phyloP scores from a whole-genome alignment of 495 filamentous ascomycete genomes.

The Penicillium samsonianum region DNA sequence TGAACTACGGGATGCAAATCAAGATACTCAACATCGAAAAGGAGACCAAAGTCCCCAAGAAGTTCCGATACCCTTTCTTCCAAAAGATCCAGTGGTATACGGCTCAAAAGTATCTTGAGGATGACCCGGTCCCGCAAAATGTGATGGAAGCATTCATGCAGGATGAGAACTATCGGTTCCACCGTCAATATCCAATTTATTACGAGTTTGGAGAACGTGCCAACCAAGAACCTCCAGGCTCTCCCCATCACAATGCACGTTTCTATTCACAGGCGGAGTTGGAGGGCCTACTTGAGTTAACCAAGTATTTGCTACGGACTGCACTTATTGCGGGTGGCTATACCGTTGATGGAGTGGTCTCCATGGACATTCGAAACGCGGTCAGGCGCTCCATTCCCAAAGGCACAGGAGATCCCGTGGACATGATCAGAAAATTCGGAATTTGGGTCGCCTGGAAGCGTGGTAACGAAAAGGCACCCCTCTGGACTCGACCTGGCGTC shows the following conservation, averaged over 20 bases:
- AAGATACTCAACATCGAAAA: conserved; percentile 71
- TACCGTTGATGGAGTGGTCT: conserved; percentile 61
- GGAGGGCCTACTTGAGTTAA: conserved; percentile 64
- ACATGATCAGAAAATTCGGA: conserved; percentile 62
- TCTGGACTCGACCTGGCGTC: conserved; percentile 60
- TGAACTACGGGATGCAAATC: conserved; percentile 74
- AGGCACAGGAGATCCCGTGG: conserved; percentile 60
- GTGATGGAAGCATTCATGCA: conserved; percentile 58
- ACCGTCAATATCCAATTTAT: conserved; percentile 56
- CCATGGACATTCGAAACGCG: conserved; percentile 55
- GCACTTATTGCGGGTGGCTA: conserved; percentile 67
- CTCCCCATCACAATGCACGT: conserved; percentile 56
- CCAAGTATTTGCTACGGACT: conserved; percentile 66
- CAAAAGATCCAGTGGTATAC: conserved; percentile 76
- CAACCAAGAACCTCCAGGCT: conserved; percentile 46
- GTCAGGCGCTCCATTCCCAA: conserved; percentile 67
- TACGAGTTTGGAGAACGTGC: conserved; percentile 59
- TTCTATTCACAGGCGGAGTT: conserved; percentile 71
- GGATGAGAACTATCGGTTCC: conserved; percentile 54
- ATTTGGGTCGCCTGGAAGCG: conserved; percentile 76
- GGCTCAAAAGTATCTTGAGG: conserved; percentile 64
- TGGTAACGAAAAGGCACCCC: conserved; percentile 65
- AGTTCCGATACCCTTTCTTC: conserved; percentile 73
- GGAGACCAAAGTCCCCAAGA: conserved; percentile 66
- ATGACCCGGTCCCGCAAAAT: conserved; percentile 62